Base-by-base conservation (phyloP, 257 asterid species). In the Solanum phureja region DNA sequence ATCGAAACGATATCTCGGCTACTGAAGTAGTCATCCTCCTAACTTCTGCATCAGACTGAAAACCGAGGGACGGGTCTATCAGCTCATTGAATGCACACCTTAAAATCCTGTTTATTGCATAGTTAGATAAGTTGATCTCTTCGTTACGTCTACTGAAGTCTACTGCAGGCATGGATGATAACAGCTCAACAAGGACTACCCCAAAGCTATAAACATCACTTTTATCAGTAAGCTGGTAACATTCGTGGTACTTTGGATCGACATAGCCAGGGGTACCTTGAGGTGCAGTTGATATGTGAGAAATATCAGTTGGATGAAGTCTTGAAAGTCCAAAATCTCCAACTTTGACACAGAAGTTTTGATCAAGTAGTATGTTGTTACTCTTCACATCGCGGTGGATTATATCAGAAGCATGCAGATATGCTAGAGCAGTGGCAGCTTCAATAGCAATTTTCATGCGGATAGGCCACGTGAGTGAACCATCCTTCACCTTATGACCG, bases 201-300 rank as follows among this genome's bases (percentile, higher is more conserved):
- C 89, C 89, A 40, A 87, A 87, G 87, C 87, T 87, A 23, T 87
- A 87, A 49, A 87, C 89, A 68, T 87, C 89, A 31, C 89, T 87
- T 86, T 87, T 87, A 38, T 87, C 84, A 7, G 89, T 83, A 2
- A 87, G 87, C 24, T 87, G 89, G 46, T 87, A 87, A 74, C 83
- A 71, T 66, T 87, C 87, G 83, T 87, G 81, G 68, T 87, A 87
- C 84, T 87, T 76, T 40, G 89, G 89, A 40, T 87, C 89, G 29
- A 87, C 76, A 24, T 87, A 87, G 0, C 89, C 89, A 44, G 89
- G 89, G 44, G 89, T 87, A 8, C 89, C 89, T 6, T 87, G 89
- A 5, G 89, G 89, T 34, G 89, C 89, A 14, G 89, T 87, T 34
- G 89, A 87, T 52, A 87, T 38, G 21, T 87, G 89, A 38, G 89